These are phyloP conservation scores for Calophaca sinica DNA, from an alignment of 306 rosid genomes.

Conservation along the genomic window DNA sequence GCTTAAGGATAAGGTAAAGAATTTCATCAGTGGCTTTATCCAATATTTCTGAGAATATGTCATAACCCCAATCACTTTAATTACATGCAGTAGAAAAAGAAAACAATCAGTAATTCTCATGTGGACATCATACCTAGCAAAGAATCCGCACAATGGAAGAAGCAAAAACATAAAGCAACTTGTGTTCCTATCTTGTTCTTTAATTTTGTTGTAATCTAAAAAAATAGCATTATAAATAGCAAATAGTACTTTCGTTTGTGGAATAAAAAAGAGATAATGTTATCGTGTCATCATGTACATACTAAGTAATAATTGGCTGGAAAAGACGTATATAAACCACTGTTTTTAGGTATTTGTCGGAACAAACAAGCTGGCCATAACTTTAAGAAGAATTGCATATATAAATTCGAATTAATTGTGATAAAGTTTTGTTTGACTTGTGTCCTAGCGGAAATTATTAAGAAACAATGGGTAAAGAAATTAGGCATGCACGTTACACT, in stretches of 20 bases:
- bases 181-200: background rate
- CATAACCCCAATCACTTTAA: constrained; percentile 16
- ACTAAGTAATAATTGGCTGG: too few relatives aligned
- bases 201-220: background rate
- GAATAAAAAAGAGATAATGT: constrained; percentile 7
- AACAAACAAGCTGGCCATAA: too few relatives aligned
- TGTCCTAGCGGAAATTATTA: too few relatives aligned
- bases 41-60: background rate
- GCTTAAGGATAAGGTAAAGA: constrained; percentile 35
- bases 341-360: too few relatives aligned
- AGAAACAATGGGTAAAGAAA: too few relatives aligned
- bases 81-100: constrained; percentile 11
- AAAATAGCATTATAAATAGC: background rate
- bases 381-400: too few relatives aligned
- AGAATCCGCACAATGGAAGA: background rate
- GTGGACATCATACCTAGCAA: constrained; percentile 35
- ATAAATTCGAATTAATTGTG: too few relatives aligned
- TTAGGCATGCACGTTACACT: too few relatives aligned
- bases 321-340: too few relatives aligned
- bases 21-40: constrained; percentile 14
- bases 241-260: background rate
- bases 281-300: background rate
- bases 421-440: too few relatives aligned
- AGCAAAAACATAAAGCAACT: constrained; percentile 26
- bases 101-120: constrained; percentile 13